Percentiles rank a stretch among this genome's conserved stretches.
phyloP scores from a whole-genome alignment of 2,329 filamentous ascomycete species.

The Aureobasidium leucospermi region DNA sequence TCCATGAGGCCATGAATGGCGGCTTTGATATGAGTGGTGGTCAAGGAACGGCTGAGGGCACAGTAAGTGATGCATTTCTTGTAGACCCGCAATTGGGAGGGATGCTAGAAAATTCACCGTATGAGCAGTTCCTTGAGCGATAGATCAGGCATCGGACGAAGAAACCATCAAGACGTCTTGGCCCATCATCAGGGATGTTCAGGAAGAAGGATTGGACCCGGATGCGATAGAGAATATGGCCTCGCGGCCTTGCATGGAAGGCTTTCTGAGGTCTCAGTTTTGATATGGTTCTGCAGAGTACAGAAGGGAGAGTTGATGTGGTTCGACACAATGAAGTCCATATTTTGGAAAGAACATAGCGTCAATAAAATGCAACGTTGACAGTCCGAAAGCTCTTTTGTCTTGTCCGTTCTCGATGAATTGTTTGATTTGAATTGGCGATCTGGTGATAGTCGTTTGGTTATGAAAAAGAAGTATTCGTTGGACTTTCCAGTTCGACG shows the following conservation, averaged over 20 bases:
- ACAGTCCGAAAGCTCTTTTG: neutral
- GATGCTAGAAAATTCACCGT: conserved; percentile 7
- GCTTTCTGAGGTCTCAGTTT: neutral
- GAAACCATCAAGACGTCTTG: neutral
- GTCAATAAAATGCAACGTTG: neutral
- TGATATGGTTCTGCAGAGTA: neutral
- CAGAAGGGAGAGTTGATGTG: neutral
- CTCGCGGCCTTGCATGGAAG: neutral
- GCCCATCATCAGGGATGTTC: no score
- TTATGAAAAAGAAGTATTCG: neutral
- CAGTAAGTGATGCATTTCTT: neutral
- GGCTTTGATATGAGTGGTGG: neutral
- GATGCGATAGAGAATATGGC: neutral
- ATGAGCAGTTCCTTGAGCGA: conserved; percentile 8
- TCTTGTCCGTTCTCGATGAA: neutral
- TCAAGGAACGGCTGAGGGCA: neutral
- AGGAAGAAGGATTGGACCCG: neutral
- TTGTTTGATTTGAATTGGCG: no score
- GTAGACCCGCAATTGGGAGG: conserved; percentile 11
- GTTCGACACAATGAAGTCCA: neutral
- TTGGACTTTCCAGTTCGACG: neutral
- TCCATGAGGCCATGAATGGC: conserved; percentile 1
- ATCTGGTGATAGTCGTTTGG: neutral
- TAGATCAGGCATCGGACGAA: neutral
- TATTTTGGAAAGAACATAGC: neutral